phyloP scores from a whole-genome alignment of 768 basidiomycete species.

The Flagelloscypha sp. region DNA sequence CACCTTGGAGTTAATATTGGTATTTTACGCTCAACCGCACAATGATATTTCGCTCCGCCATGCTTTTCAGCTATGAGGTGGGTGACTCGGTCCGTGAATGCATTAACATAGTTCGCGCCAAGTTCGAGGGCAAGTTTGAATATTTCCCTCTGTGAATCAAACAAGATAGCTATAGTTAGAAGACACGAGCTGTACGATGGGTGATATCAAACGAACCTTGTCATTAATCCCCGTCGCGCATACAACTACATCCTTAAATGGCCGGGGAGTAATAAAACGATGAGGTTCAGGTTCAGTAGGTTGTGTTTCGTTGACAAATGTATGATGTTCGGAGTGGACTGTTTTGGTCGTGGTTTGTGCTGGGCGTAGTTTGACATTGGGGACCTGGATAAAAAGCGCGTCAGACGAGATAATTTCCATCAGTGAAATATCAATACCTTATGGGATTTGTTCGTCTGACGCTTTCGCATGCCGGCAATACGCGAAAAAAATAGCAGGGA shows the following conservation, averaged over 20 bases:
- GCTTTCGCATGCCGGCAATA: too few species aligned
- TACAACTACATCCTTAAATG: conserved; percentile 55
- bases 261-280: too few species aligned
- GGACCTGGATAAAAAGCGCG: too few species aligned
- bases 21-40: conserved; percentile 71
- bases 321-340: conserved; percentile 7
- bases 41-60: conserved; percentile 87
- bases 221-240: conserved; percentile 75
- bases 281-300: too few species aligned
- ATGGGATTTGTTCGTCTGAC: too few species aligned
- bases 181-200: background rate
- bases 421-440: too few species aligned
- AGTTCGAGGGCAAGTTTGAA: conserved; percentile 76
- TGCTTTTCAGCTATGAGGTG: conserved; percentile 80
- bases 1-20: conserved; percentile 75
- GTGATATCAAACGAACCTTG: conserved; percentile 44
- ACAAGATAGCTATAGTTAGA: conserved; percentile 2
- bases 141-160: conserved; percentile 45
- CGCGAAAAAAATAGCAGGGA: too few species aligned
- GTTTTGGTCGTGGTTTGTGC: conserved; percentile 39
- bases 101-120: conserved; percentile 59
- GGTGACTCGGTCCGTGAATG: conserved; percentile 81
- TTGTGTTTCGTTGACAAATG: background rate
- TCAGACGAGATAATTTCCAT: too few species aligned
- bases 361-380: conserved; percentile 75